Base-by-base conservation (phyloP, 2,329 filamentous ascomycete species). In the Verticillium nonalfalfae region DNA sequence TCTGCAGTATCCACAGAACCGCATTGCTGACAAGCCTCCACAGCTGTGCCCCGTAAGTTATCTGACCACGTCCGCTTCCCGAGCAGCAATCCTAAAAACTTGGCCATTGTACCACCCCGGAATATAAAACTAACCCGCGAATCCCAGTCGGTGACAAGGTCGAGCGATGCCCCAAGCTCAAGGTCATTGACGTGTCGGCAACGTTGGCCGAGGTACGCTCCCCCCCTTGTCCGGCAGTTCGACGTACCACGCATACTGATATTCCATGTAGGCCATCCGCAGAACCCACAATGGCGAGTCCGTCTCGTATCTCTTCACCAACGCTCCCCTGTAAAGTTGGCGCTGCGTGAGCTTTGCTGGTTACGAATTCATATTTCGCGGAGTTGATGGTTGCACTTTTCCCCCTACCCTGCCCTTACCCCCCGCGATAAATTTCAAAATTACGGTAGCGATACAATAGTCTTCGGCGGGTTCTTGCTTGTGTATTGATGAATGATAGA, bases 121-220 rank as follows among this genome's bases (percentile, higher is more conserved):
- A 18, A 31, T 63, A 35, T 56, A 26, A 26, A 26, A 75, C 73
- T 93, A 67, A 85, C 87, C 65, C 90, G 91, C 72, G 45, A 13
- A 50, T 6, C 21, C n/a, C 21, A 50, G 45, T 65, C 66, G 85
- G 88, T 66, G 90, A 92, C 73, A 94, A 96, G 82, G 88, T 90
- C 73, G 86, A 89, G 71, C 77, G 82, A 50, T 96, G 93, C 76
- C 83, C 87, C 62, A 89, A 90, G 75, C 85, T 97, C 65, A 88
- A 93, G 76, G 93, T 93, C 61, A 96, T 97, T 73, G 93, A 97
- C 75, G 92, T 97, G 68, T 92, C 90, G 69, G 90, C 91, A 50
- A 97, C 93, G 39, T 78, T 90, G 61, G 88, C 86, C 21, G 88
- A 83, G 75, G 78, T 78, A 70, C 55, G 73, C 40, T 75, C 83